A percentile compares a stretch with the other conserved stretches of the same genome.
Evolutionary conservation across 2,329 filamentous ascomycete species (phyloP).

Genomic region (Xenosphaeropsis pyriputrescens): DNA sequence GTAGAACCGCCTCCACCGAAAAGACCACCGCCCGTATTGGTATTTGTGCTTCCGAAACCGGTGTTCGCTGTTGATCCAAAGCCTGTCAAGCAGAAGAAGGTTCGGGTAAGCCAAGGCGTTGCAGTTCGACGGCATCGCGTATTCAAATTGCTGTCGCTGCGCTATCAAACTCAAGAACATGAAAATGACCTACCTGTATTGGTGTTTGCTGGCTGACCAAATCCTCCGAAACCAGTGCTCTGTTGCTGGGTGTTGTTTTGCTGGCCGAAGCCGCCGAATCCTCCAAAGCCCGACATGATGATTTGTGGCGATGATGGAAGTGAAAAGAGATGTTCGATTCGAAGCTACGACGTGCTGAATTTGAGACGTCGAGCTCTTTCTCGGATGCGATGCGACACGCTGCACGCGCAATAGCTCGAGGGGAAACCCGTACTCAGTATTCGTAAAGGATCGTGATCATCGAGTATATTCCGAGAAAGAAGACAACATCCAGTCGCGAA

Average conservation of each 20-base stretch:
- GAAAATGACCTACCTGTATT: slow-evolving; percentile 19
- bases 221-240: slow-evolving; percentile 41
- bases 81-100: slow-evolving; percentile 18
- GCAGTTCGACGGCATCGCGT: too few species aligned
- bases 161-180: slow-evolving; percentile 1
- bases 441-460: background rate
- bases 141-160: too few species aligned
- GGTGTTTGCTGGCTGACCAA: slow-evolving; percentile 18
- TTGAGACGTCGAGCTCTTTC: slow-evolving; percentile 4
- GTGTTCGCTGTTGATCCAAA: slow-evolving; percentile 24
- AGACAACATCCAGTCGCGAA: background rate
- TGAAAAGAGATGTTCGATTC: too few species aligned
- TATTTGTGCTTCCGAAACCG: slow-evolving; percentile 22
- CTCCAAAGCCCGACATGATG: slow-evolving; percentile 22
- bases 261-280: slow-evolving; percentile 44
- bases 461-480: background rate
- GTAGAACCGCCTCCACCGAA: slow-evolving; percentile 23
- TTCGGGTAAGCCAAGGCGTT: slow-evolving; percentile 15
- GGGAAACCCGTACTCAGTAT: background rate
- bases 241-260: slow-evolving; percentile 29
- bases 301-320: slow-evolving; percentile 1
- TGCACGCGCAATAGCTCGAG: background rate
- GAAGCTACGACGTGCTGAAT: background rate
- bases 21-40: slow-evolving; percentile 20
- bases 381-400: background rate